A percentile compares a stretch with the other conserved stretches of the same genome.
Evolutionary conservation across 2,329 filamentous ascomycete species (phyloP).

Genomic region (Cadophora malorum): DNA sequence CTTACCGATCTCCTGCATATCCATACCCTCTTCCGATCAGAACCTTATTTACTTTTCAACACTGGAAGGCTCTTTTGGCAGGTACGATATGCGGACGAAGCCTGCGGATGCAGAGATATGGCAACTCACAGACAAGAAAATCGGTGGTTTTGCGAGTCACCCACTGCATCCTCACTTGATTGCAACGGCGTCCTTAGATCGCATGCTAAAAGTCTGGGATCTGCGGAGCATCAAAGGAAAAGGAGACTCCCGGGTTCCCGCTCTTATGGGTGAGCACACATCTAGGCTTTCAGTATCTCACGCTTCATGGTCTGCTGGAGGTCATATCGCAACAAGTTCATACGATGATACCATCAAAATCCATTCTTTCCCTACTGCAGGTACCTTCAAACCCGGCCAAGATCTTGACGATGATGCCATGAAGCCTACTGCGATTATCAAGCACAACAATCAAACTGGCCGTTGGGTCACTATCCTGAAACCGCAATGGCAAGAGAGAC

Average conservation of each 20-base stretch:
- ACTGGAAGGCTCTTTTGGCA: conserved; percentile 78
- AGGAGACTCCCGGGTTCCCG: conserved; percentile 64
- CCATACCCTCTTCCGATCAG: conserved; percentile 74
- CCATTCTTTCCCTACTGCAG: conserved; percentile 74
- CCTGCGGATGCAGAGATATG: conserved; percentile 68
- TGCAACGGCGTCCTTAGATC: conserved; percentile 88
- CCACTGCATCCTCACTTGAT: conserved; percentile 81
- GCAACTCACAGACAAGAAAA: conserved; percentile 87
- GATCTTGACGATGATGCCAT: conserved; percentile 67
- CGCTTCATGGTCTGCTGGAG: conserved; percentile 84
- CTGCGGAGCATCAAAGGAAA: conserved; percentile 76
- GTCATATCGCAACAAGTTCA: conserved; percentile 87
- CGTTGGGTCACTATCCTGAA: conserved; percentile 86
- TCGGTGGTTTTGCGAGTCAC: conserved; percentile 89
- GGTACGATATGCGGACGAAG: conserved; percentile 74
- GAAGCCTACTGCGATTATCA: conserved; percentile 70
- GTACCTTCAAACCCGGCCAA: conserved; percentile 63
- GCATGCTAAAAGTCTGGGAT: conserved; percentile 93
- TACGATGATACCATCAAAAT: conserved; percentile 98
- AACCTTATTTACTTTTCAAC: conserved; percentile 88
- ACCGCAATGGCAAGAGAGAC: conserved; percentile 86
- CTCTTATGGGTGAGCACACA: conserved; percentile 79
- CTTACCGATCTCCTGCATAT: conserved; percentile 81
- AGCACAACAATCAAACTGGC: conserved; percentile 95
- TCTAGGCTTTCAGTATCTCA: conserved; percentile 89